Evolutionary conservation across 768 basidiomycete species (phyloP).

Genomic region (Wakefieldia striispora): DNA sequence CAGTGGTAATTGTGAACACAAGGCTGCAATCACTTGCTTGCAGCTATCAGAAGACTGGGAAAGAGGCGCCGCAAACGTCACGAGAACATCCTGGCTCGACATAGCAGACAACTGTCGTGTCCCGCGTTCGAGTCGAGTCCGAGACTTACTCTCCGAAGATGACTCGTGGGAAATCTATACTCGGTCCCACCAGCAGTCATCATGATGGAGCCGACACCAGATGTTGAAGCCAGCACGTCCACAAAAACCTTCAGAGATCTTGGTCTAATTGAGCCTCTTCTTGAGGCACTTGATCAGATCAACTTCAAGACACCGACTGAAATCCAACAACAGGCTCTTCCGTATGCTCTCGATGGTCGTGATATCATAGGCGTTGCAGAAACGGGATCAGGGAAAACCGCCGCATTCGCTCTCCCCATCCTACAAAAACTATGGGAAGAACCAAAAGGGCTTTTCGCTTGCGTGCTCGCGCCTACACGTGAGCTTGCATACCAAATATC

Average conservation of each 20-base stretch:
- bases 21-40: conserved; percentile 62
- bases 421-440: conserved; percentile 96
- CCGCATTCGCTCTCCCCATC: conserved; percentile 94
- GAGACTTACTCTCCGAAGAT: no score
- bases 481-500: conserved; percentile 98
- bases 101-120: conserved; percentile 10
- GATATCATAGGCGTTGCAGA: conserved; percentile 99
- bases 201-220: conserved; percentile 58
- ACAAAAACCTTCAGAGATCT: conserved; percentile 71
- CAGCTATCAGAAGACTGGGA: conserved; percentile 68
- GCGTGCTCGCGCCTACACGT: conserved; percentile 94
- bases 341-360: conserved; percentile 83
- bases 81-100: conserved; percentile 53
- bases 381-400: conserved; percentile 97
- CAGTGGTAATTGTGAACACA: conserved; percentile 76
- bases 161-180: conserved; percentile 17
- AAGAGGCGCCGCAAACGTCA: conserved; percentile 66
- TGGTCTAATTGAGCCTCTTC: conserved; percentile 86
- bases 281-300: conserved; percentile 79
- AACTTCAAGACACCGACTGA: conserved; percentile 86
- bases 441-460: conserved; percentile 89
- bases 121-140: no score
- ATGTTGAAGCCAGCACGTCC: conserved; percentile 58
- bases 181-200: no score
- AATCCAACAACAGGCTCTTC: conserved; percentile 84